phyloP scores from a whole-genome alignment of 371 early-diverging fungal species.

The Mortierella sp. region DNA sequence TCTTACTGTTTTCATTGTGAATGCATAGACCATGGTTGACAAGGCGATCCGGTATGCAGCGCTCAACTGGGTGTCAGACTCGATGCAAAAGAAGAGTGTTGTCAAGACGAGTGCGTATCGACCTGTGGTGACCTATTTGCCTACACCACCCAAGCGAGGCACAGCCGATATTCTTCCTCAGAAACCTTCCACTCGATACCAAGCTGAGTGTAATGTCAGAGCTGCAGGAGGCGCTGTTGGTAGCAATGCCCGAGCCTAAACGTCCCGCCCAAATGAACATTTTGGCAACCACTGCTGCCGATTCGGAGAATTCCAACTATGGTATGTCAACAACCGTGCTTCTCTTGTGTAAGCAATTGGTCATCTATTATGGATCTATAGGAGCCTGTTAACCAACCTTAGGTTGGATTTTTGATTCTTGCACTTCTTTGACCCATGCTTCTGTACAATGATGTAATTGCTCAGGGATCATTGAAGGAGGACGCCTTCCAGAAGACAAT shows the following conservation, averaged over 20 bases:
- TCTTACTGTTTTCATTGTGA: neutral
- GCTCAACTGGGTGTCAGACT: neutral
- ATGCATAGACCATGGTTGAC: neutral
- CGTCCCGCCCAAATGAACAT: too few relatives aligned
- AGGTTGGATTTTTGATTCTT: neutral
- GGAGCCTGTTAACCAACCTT: neutral
- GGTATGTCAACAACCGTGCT: neutral
- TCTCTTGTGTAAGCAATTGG: neutral
- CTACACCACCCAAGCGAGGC: neutral
- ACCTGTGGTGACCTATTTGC: neutral
- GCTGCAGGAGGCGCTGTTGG: neutral
- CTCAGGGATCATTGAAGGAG: slow-evolving; percentile 58
- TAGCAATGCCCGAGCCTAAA: neutral
- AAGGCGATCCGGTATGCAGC: neutral
- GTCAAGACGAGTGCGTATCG: neutral
- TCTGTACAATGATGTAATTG: slow-evolving; percentile 60
- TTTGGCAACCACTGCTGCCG: neutral
- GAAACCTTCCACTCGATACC: neutral
- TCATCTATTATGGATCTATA: neutral
- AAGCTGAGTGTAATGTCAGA: neutral
- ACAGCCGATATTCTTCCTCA: neutral
- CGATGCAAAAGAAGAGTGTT: slow-evolving; percentile 4
- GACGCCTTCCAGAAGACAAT: slow-evolving; percentile 74
- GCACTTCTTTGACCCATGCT: slow-evolving; percentile 49
- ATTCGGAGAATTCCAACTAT: neutral